Percentiles rank a stretch among this genome's conserved stretches.
phyloP scores from a whole-genome alignment of 352 stramenopile genomes.

The Phytopythium mirpurense region DNA sequence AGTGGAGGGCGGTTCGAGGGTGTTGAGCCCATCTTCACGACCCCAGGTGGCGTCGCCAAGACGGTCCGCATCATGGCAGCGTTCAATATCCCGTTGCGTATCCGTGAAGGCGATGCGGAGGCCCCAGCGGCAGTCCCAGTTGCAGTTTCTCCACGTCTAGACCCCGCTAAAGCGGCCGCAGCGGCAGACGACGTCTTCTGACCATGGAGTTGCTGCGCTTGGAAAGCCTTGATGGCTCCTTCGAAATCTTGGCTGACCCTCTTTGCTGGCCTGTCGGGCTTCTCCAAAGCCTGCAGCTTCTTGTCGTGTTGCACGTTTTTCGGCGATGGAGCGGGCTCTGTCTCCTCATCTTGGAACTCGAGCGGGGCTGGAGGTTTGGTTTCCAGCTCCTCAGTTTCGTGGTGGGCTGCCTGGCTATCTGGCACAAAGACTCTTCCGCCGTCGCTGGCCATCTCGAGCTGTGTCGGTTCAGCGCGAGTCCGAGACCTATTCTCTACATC shows the following conservation, averaged over 20 bases:
- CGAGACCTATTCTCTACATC: neutral
- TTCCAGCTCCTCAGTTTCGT: constrained; percentile 34
- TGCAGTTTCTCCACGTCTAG: neutral
- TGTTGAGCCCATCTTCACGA: neutral
- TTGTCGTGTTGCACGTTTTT: neutral
- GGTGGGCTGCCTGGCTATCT: neutral
- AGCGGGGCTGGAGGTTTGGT: constrained; percentile 26
- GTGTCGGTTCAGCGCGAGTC: neutral
- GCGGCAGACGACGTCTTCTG: constrained; percentile 3
- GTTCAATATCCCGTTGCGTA: constrained; percentile 13
- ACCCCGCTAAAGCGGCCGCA: neutral
- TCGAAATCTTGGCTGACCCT: constrained; percentile 46
- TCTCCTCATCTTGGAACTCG: neutral
- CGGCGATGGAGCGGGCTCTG: neutral
- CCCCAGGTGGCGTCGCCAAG: constrained; percentile 13
- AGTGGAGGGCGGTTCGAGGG: constrained; percentile 8
- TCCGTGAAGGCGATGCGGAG: neutral
- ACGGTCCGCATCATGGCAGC: constrained; percentile 8
- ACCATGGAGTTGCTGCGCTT: constrained; percentile 14
- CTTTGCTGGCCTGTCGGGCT: constrained; percentile 13
- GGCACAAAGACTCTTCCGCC: constrained; percentile 6
- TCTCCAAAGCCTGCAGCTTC: neutral
- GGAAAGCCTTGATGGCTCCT: constrained; percentile 40
- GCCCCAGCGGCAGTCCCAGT: no score
- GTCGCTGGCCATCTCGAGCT: constrained; percentile 7